These are phyloP conservation scores for Leptosphaerulina australis DNA, from an alignment of 2,329 filamentous ascomycete species.

Conservation along the genomic window DNA sequence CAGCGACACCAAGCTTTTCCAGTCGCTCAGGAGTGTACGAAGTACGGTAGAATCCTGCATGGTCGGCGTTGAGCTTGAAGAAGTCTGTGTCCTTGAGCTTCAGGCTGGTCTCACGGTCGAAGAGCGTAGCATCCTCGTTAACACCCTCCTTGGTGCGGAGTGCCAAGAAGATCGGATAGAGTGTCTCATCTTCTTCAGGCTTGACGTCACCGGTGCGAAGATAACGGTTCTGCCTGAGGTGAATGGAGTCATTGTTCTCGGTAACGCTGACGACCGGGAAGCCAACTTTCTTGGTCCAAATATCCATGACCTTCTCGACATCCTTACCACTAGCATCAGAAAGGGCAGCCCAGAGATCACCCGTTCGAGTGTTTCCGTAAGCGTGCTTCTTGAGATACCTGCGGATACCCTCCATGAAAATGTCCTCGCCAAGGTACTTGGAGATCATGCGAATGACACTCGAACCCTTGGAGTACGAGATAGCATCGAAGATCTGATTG, in stretches of 20 bases:
- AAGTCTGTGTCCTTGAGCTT: conserved; percentile 81
- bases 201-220: conserved; percentile 90
- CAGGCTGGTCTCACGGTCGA: conserved; percentile 75
- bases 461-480: conserved; percentile 96
- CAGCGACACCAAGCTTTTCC: conserved; percentile 84
- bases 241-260: conserved; percentile 74
- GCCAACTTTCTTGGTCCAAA: conserved; percentile 96
- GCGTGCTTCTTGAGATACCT: conserved; percentile 94
- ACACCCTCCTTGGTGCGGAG: conserved; percentile 84
- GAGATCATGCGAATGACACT: conserved; percentile 97
- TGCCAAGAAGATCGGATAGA: conserved; percentile 89
- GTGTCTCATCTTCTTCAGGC: conserved; percentile 84
- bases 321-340: conserved; percentile 90
- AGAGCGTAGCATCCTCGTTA: conserved; percentile 75
- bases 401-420: conserved; percentile 89
- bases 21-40: conserved; percentile 84
- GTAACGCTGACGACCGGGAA: conserved; percentile 90
- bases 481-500: conserved; percentile 97
- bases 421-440: conserved; percentile 89
- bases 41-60: conserved; percentile 90
- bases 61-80: conserved; percentile 96
- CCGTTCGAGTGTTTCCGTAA: conserved; percentile 92
- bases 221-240: conserved; percentile 94
- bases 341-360: conserved; percentile 87
- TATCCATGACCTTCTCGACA: conserved; percentile 86